Conservation (phyloP, 345 rosid genomes). For the Salix viminalis region DNA sequence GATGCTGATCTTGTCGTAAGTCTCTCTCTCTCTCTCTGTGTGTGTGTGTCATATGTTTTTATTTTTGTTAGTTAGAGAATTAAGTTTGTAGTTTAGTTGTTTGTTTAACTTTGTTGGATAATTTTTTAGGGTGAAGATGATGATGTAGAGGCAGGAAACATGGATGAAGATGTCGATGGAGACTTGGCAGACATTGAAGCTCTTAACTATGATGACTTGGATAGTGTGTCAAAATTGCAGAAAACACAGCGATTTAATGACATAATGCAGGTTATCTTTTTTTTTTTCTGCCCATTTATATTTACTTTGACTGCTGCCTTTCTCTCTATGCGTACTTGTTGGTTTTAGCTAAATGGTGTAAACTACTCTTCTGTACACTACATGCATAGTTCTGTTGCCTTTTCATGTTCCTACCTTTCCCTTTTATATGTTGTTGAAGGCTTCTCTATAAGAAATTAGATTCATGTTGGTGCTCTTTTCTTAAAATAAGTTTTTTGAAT, state of each 20-base stretch:
- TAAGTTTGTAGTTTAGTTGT: neutral
- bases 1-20: slow-evolving; percentile 65
- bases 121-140: slow-evolving; percentile 61
- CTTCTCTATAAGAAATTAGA: neutral
- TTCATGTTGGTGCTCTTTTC: neutral
- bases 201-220: slow-evolving; percentile 80
- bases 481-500: neutral
- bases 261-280: slow-evolving; percentile 56
- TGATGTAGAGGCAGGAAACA: slow-evolving; percentile 49
- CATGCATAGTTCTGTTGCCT: neutral
- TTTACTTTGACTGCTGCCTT: neutral
- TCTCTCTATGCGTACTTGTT: neutral
- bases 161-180: slow-evolving; percentile 78
- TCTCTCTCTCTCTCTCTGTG: neutral
- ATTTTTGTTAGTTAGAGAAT: neutral
- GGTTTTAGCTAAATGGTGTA: neutral
- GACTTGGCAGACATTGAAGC: slow-evolving; percentile 73
- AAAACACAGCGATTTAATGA: slow-evolving; percentile 73
- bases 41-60: neutral
- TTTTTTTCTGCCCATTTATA: neutral
- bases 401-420: no score
- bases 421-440: neutral
- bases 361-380: neutral
- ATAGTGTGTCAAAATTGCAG: slow-evolving; percentile 76
- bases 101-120: neutral